Evolutionary conservation across 352 stramenopile species (phyloP), one percentile per base, ranked within the genome.

Genomic region (Blastocystis sp.): DNA sequence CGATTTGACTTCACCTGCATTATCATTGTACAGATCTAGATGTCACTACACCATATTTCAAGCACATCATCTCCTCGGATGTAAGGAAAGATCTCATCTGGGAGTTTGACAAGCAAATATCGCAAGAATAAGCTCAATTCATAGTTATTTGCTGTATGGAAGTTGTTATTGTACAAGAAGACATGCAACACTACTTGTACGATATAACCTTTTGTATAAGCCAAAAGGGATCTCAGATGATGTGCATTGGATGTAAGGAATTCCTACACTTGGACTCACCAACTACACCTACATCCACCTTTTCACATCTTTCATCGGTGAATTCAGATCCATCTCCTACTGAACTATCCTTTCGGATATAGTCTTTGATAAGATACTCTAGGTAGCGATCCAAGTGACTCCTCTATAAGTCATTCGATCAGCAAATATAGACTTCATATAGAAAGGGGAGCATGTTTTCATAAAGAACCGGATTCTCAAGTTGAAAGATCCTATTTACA

Each of bases 301-400:
- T 77, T 30, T 77, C 64, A 30, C 64, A 77, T 51, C 64, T 11
- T 13, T 40, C 64, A 51, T 77, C 64, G 0, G 64, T 77, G 37
- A 77, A 77, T 56, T 77, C 37, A 27, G 33, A 37, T n/a, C 30
- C 30, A n/a, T 77, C 64, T 77, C 37, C 30, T 19, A 30, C 9
- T 3, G 33, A 24, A 2, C 6, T 4, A n/a, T 56, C 33, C 30
- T 19, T 56, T 51, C 33, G n/a, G 5, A 77, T 44, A 22, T 19
- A 77, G 30, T 77, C 64, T 35, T 77, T 77, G n/a, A 77, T 51
- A 40, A 77, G 37, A 56, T 77, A 77, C 64, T 77, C 64, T 11
- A 77, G 30, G 15, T 57, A n/a, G 0, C 30, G 30, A 56, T 77
- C 19, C 15, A 77, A 1, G 64, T 77, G 30, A 57, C 19, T 24